phyloP scores from a whole-genome alignment of 805 yeast species.

The Metschnikowia picachoensis region DNA sequence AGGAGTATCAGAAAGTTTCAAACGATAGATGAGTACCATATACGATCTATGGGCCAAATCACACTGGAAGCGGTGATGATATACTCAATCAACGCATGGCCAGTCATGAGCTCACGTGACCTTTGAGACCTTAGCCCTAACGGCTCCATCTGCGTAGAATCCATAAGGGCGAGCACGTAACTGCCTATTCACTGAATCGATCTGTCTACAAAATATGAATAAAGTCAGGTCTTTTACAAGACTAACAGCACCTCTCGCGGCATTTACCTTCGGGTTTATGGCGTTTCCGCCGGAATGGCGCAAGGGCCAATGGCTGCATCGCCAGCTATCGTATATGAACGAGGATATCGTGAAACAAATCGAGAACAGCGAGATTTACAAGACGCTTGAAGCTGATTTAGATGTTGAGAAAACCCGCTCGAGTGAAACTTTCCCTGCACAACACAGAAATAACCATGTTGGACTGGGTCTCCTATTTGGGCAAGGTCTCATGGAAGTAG shows the following conservation, averaged over 20 bases:
- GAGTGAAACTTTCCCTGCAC: conserved; percentile 43
- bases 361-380: conserved; percentile 33
- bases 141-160: too few relatives aligned
- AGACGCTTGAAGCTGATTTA: conserved; percentile 6
- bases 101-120: too few relatives aligned
- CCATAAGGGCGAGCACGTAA: too few relatives aligned
- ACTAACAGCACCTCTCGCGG: conserved; percentile 14
- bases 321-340: conserved; percentile 14
- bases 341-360: conserved; percentile 26
- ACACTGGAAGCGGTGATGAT: too few relatives aligned
- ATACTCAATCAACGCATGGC: too few relatives aligned
- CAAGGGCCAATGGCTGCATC: conserved; percentile 12
- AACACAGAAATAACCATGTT: conserved; percentile 60
- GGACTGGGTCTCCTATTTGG: conserved; percentile 72
- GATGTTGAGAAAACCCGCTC: conserved; percentile 7
- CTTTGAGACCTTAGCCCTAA: too few relatives aligned
- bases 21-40: too few relatives aligned
- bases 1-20: too few relatives aligned
- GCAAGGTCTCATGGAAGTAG: conserved; percentile 62
- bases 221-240: conserved; percentile 12
- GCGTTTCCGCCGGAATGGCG: conserved; percentile 20
- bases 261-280: conserved; percentile 17
- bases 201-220: conserved; percentile 1
- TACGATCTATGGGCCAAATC: too few relatives aligned
- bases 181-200: too few relatives aligned